Evolutionary conservation across 805 yeast species (phyloP).

Genomic region (Pachysolen tannophilus): DNA sequence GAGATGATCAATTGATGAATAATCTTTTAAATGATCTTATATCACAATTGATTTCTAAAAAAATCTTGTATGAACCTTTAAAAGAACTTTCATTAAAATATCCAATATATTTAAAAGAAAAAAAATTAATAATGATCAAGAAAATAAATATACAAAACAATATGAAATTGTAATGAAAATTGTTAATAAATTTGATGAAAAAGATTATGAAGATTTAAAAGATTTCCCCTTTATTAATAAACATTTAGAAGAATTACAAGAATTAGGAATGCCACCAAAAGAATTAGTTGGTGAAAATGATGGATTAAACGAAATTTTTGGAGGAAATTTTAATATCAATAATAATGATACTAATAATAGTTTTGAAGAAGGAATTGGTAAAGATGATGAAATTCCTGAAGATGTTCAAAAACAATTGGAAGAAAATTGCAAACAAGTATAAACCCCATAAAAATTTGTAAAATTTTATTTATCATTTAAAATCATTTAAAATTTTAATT

Average conservation of each 20-base stretch:
- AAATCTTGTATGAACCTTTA: constrained; percentile 81
- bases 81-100: constrained; percentile 70
- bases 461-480: no score
- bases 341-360: constrained; percentile 22
- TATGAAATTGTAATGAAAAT: constrained; percentile 52
- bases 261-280: constrained; percentile 72
- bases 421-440: constrained; percentile 44
- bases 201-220: constrained; percentile 46
- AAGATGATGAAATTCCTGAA: constrained; percentile 47
- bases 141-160: constrained; percentile 51
- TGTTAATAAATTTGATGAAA: constrained; percentile 57
- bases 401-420: constrained; percentile 46
- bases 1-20: constrained; percentile 33
- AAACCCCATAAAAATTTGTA: neutral
- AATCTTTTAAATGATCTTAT: constrained; percentile 65
- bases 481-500: no score
- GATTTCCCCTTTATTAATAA: constrained; percentile 44
- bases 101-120: constrained; percentile 58
- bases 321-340: constrained; percentile 30
- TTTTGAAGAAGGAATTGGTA: constrained; percentile 37
- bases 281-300: constrained; percentile 45
- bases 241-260: constrained; percentile 63
- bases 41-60: constrained; percentile 76
- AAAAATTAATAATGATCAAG: constrained; percentile 41
- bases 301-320: constrained; percentile 35